Evolutionary conservation across 2,329 filamentous ascomycete genomes (phyloP).

Genomic region (Periconia digitata): DNA sequence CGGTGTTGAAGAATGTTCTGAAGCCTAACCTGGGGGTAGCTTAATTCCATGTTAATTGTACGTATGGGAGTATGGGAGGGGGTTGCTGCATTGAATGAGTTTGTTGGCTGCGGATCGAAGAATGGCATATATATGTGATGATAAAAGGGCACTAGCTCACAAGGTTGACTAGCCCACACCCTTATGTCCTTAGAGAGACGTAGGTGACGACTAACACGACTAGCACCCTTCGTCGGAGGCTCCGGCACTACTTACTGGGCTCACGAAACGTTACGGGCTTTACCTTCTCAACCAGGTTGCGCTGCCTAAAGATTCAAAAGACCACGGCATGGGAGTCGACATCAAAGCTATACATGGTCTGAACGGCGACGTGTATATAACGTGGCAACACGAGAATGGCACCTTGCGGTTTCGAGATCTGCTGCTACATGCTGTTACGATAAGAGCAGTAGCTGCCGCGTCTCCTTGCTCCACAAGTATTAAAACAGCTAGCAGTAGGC

Average conservation of each 20-base stretch:
- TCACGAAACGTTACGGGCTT: conserved; percentile 13
- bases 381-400: conserved; percentile 40
- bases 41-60: too few species aligned
- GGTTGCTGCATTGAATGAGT: too few species aligned
- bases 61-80: too few species aligned
- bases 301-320: conserved; percentile 8
- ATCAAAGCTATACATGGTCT: conserved; percentile 49
- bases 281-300: conserved; percentile 12
- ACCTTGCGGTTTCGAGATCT: conserved; percentile 43
- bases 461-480: too few species aligned
- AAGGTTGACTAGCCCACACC: conserved; percentile 6
- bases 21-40: too few species aligned
- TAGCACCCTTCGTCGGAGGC: conserved; percentile 4
- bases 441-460: too few species aligned
- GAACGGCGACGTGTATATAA: conserved; percentile 42
- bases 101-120: too few species aligned
- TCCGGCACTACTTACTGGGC: conserved; percentile 4
- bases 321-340: conserved; percentile 15
- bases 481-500: too few species aligned
- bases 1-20: too few species aligned
- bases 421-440: conserved; percentile 30
- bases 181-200: conserved; percentile 3
- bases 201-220: conserved; percentile 1
- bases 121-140: too few species aligned
- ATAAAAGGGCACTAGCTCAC: conserved; percentile 10